Base-by-base conservation (phyloP, 73 alveolate species). In the Paramecium biaurelia region DNA sequence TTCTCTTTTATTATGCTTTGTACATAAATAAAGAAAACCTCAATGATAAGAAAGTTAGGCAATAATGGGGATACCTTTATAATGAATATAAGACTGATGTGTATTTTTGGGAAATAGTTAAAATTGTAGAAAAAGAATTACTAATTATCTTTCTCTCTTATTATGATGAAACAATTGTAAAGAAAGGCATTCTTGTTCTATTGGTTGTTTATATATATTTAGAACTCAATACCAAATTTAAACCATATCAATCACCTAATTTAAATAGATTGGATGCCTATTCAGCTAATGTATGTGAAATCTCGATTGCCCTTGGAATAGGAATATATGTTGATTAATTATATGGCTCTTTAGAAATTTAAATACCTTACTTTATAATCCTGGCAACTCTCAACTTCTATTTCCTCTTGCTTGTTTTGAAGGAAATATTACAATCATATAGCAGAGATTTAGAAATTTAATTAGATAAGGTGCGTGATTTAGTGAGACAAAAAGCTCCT, bases 161-260 rank as follows among this genome's bases (percentile, higher is more conserved):
- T 38, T 74, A 74, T 74, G 67, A 74, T 9, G 87, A 74, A 30
- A 10, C 23, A 1, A 74, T 74, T 35, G 45, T 76, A 0, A 67
- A 58, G 14, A 86, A 86, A 86, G 93, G 79, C 9, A 53, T 53
- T 38, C 72, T 86, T 18, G 88, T 86, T 4, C 12, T 67, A 30
- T 41, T 67, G 11, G 26, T 67, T 12, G 9, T 67, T 12, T 67
- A 67, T 30, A 41, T 67, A 11, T 67, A 67, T 11, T 7, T 11
- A 12, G 38, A 67, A 30, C 45, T 67, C 7, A 24, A 26, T 67
- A 67, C 49, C 2, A 67, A 32, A 67, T 30, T 67, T 24, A 26
- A 67, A 67, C 84, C 84, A 12, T 67, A 67, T 67, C 4, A 20
- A 30, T 67, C 45, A 4, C 47, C 38, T 32, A 30, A 67, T 24